Conservation (phyloP, 345 rosid species). For the Arabidopsis suecica region DNA sequence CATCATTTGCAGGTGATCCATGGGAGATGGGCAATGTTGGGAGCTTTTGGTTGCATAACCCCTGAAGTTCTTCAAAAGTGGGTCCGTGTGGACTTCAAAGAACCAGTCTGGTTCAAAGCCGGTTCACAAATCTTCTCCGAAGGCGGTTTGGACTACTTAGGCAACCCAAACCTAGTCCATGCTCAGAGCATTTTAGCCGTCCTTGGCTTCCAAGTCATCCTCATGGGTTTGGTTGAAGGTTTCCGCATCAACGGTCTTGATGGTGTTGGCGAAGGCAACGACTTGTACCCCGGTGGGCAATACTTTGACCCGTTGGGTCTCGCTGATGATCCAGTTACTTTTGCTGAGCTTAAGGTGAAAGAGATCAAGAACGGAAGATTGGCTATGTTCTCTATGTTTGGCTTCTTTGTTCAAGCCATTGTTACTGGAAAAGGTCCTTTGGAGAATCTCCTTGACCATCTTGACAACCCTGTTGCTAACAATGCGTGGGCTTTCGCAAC, state of each 20-base stretch:
- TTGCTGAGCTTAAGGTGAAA: conserved; percentile 96
- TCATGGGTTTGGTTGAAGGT: conserved; percentile 95
- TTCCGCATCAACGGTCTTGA: conserved; percentile 93
- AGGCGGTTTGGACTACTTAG: conserved; percentile 96
- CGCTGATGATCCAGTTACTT: conserved; percentile 80
- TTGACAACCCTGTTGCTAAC: conserved; percentile 93
- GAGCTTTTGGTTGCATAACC: conserved; percentile 94
- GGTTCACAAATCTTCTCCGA: conserved; percentile 97
- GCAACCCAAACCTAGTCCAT: conserved; percentile 96
- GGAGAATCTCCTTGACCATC: conserved; percentile 90
- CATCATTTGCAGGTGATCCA: conserved; percentile 69
- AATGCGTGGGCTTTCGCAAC: conserved; percentile 98
- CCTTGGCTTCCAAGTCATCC: conserved; percentile 83
- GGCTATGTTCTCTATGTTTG: conserved; percentile 99
- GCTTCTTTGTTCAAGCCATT: conserved; percentile 96
- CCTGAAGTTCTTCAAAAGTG: conserved; percentile 90
- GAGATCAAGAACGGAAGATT: conserved; percentile 95
- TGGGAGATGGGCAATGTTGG: conserved; percentile 97
- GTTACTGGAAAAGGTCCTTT: conserved; percentile 96
- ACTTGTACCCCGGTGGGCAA: conserved; percentile 90
- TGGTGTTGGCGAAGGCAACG: conserved; percentile 93
- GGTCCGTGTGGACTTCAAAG: conserved; percentile 87
- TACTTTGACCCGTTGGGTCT: conserved; percentile 93
- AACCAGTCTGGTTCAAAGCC: conserved; percentile 99
- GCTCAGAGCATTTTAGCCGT: conserved; percentile 98